Conservation (phyloP, 2,329 filamentous ascomycete species). For the Septoria petroselini region DNA sequence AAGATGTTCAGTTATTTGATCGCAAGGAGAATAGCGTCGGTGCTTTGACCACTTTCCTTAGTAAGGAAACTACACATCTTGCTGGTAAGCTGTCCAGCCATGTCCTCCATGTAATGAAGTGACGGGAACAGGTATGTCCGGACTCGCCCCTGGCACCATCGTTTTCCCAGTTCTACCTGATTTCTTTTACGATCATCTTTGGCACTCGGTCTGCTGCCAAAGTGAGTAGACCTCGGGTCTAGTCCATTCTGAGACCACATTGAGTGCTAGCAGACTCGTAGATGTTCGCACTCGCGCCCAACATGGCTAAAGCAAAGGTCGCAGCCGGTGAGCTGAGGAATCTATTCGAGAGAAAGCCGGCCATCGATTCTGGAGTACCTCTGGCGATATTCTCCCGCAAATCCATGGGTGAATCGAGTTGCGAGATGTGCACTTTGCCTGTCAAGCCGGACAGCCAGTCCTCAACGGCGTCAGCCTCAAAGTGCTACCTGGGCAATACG, state of each 20-base stretch:
- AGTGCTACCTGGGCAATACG: constrained; percentile 41
- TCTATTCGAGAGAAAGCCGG: constrained; percentile 9
- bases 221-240: too few species aligned
- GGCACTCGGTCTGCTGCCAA: constrained; percentile 65
- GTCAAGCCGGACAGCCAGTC: constrained; percentile 61
- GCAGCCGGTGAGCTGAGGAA: constrained; percentile 26
- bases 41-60: constrained; percentile 44
- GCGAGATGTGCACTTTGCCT: constrained; percentile 60
- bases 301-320: constrained; percentile 33
- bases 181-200: constrained; percentile 61
- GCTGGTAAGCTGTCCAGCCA: too few species aligned
- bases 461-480: constrained; percentile 42
- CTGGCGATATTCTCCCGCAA: constrained; percentile 17
- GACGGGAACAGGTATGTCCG: constrained; percentile 47
- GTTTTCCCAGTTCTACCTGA: constrained; percentile 53
- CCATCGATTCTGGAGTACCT: constrained; percentile 34
- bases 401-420: constrained; percentile 48
- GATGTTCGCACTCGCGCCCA: constrained; percentile 57
- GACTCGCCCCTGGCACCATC: constrained; percentile 47
- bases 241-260: too few species aligned
- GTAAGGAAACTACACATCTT: constrained; percentile 50
- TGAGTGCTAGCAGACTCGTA: too few species aligned
- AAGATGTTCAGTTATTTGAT: constrained; percentile 89
- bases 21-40: constrained; percentile 46
- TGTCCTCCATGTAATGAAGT: background rate